Evolutionary conservation across 2,329 filamentous ascomycete genomes (phyloP), one percentile per base, ranked within the genome.

Genomic region (Fusarium miscanthi): DNA sequence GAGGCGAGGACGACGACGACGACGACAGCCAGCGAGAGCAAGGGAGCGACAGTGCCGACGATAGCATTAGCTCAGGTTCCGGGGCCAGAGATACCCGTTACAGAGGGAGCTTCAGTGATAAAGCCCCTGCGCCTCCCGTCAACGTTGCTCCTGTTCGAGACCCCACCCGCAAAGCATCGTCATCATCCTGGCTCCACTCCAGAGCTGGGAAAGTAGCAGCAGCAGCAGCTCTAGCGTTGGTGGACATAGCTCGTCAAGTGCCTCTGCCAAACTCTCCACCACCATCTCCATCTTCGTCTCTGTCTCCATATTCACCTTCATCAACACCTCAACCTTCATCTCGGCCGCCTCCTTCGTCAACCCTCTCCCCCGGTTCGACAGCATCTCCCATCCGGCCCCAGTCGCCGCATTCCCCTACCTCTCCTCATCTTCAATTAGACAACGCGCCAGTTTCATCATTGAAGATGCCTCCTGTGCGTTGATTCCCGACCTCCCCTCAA

Each of bases 381-480:
- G 77, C 70, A 66, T 74, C 79, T 53, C 74, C 59, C 54, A 74
- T 71, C 68, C 81, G 78, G 78, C 76, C 75, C 58, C 70, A 72
- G 74, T 76, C 80, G 71, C 77, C 80, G 69, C 52, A 49, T 63
- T 62, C 74, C 62, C 66, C 74, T 71, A 77, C 69, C 69, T 74
- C 76, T 63, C 64, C 78, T 60, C 74, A 74, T 69, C 60, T 61
- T 61, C 54, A 74, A 54, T 72, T 73, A 53, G 74, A 77, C 71
- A 62, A 75, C 70, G 71, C 75, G 63, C 72, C 77, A 57, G 70
- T 73, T 70, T 67, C 76, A 74, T 77, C 81, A 78, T 78, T 80
- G 83, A 87, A 82, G 76, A 89, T 89, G 87, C 84, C 87, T 83
- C 84, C 87, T 78, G 87, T 89, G 87, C 84, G 87, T 83, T 80